Base-by-base conservation (phyloP, 371 early-diverging fungal species). In the Fennellomyces sp. region DNA sequence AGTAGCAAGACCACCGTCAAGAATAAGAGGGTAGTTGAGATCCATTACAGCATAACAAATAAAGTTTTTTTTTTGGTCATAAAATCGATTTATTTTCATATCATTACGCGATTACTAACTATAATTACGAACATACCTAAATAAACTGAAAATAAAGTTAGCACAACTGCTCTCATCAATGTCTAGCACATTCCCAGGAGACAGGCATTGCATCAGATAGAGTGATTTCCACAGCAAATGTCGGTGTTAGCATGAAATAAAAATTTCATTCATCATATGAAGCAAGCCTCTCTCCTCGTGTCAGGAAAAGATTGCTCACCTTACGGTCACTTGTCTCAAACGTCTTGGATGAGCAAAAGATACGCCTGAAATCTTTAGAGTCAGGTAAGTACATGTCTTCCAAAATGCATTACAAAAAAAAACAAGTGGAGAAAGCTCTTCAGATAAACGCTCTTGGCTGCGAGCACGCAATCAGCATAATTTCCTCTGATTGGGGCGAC, bases 1-100 rank as follows among this genome's bases (percentile, higher is more conserved):
- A 6, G 79, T 82, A 1, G 82, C 82, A 23, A 80, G 56, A 3
- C 84, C 84, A 51, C 82, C 84, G 52, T 84, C 84, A 35, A 83
- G 75, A 12, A 81, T 41, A 11, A 83, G 59, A 27, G 79, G 76
- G 59, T 38, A 71, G 19, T 64, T 41, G 21, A 75, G 69, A 12
- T 33, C 17, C 70, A 72, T 69, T 21, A 21, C 19, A 21, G 7
- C 0, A 21, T 11, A 17, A 21, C 8, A 12, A 31, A 31, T 5
- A 49, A 49, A 49, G 50, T n/a, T n/a, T n/a, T n/a, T n/a, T n/a
- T n/a, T n/a, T n/a, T n/a, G n/a, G n/a, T n/a, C n/a, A 36, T 36
- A 15, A 17, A 17, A 17, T 2, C 38, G 2, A 3, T 38, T 3
- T 38, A 15, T 12, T 38, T 38, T 15, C 38, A 38, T 38, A 2